phyloP scores from a whole-genome alignment of 257 asterid species.

The Ajuga chamaepitys region DNA sequence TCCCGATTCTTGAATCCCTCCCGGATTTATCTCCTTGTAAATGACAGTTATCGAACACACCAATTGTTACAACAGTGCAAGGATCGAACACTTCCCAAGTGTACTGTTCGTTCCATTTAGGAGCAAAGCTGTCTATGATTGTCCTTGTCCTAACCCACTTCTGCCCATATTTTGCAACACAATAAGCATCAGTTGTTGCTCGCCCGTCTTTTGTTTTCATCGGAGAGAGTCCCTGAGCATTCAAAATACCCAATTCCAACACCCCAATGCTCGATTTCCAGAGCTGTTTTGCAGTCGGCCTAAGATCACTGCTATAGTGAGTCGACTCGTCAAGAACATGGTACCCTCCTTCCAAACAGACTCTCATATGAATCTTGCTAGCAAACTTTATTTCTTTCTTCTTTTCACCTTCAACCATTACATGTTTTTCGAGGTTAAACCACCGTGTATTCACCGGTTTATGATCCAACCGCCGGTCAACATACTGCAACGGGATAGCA shows the following conservation, averaged over 20 bases:
- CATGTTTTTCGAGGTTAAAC: constrained; percentile 62
- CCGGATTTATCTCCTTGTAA: constrained; percentile 52
- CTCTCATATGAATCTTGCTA: constrained; percentile 57
- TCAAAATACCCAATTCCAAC: constrained; percentile 61
- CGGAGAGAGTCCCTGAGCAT: constrained; percentile 50
- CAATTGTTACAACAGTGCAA: constrained; percentile 61
- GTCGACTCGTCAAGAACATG: constrained; percentile 75
- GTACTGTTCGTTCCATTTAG: constrained; percentile 76
- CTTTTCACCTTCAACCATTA: constrained; percentile 46
- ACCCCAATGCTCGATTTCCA: constrained; percentile 70
- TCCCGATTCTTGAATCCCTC: constrained; percentile 60
- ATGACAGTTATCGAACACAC: constrained; percentile 66
- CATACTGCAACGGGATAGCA: constrained; percentile 42
- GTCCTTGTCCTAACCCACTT: constrained; percentile 74
- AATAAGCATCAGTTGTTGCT: constrained; percentile 63
- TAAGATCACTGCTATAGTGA: constrained; percentile 65
- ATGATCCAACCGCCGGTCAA: constrained; percentile 55
- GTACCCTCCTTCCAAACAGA: constrained; percentile 72
- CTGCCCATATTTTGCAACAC: constrained; percentile 66
- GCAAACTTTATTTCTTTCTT: constrained; percentile 59
- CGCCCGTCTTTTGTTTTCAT: constrained; percentile 61
- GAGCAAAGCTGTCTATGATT: constrained; percentile 56
- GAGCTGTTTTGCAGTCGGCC: constrained; percentile 65
- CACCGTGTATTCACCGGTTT: constrained; percentile 47
- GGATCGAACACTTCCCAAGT: constrained; percentile 82